phyloP scores from a whole-genome alignment of 768 basidiomycete genomes.

The Suillus hirtellus region DNA sequence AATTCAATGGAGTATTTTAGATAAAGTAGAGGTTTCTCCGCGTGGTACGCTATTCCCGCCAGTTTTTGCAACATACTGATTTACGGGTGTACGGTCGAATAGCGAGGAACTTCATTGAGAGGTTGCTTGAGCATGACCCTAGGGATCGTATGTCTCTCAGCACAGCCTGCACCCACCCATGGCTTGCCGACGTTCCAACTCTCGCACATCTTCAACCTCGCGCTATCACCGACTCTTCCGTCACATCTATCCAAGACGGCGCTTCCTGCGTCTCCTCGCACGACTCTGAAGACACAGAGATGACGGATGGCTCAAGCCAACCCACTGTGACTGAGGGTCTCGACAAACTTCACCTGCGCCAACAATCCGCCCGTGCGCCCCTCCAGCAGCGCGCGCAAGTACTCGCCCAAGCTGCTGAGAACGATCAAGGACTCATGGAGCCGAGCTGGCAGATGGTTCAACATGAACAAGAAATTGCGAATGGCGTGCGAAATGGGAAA shows the following conservation, averaged over 20 bases:
- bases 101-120: constrained; percentile 68
- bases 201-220: background rate
- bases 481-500: constrained; percentile 35
- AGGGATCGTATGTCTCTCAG: constrained; percentile 66
- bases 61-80: constrained; percentile 6
- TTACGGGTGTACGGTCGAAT: constrained; percentile 32
- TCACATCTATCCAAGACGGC: constrained; percentile 25
- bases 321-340: constrained; percentile 34
- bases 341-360: constrained; percentile 35
- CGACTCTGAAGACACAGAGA: constrained; percentile 19
- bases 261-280: background rate
- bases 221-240: constrained; percentile 18
- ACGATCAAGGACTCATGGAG: constrained; percentile 41
- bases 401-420: constrained; percentile 46
- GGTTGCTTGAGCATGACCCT: constrained; percentile 68
- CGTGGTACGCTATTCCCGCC: constrained; percentile 41
- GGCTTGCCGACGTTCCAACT: constrained; percentile 49
- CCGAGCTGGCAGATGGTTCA: constrained; percentile 60
- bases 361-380: constrained; percentile 20
- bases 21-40: constrained; percentile 37
- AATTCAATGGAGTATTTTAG: constrained; percentile 63
- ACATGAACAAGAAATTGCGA: constrained; percentile 21
- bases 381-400: constrained; percentile 53
- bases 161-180: constrained; percentile 70
- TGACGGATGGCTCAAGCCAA: constrained; percentile 17